Evolutionary conservation across 768 basidiomycete genomes (phyloP).

Genomic region (Phaeolepiota aurea): DNA sequence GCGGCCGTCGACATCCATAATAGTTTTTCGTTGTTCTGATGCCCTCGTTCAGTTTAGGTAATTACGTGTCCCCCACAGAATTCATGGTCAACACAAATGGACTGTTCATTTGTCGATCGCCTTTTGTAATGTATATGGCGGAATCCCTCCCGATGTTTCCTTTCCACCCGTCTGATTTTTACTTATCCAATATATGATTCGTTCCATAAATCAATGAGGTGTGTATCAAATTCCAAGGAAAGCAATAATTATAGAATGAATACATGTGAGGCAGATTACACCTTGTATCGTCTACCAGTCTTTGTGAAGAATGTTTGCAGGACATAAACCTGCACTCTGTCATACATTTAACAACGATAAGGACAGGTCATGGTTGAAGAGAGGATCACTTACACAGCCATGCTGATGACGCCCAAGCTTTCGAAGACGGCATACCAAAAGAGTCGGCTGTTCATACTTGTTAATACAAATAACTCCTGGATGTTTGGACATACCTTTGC

Average conservation of each 20-base stretch:
- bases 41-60: not conserved
- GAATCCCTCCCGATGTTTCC: too few species aligned
- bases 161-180: too few species aligned
- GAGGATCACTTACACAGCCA: constrained; percentile 71
- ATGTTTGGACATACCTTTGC: constrained; percentile 48
- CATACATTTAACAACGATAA: constrained; percentile 6
- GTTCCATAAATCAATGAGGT: too few species aligned
- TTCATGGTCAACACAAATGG: not conserved
- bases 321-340: constrained; percentile 82
- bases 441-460: constrained; percentile 48
- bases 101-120: not conserved
- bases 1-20: not conserved
- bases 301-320: constrained; percentile 97
- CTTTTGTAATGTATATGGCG: not conserved
- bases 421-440: constrained; percentile 93
- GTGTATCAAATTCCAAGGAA: too few species aligned
- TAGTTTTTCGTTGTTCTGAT: not conserved
- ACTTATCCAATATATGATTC: too few species aligned
- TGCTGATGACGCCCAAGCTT: constrained; percentile 66
- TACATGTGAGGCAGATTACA: too few species aligned
- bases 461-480: constrained; percentile 1
- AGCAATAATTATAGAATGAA: too few species aligned
- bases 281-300: constrained; percentile 85
- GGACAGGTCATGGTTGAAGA: constrained; percentile 1
- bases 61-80: not conserved